A percentile compares a stretch with the other conserved stretches of the same genome.
phyloP scores from a whole-genome alignment of 2,329 filamentous ascomycete species.

The Fusarium newnesense region DNA sequence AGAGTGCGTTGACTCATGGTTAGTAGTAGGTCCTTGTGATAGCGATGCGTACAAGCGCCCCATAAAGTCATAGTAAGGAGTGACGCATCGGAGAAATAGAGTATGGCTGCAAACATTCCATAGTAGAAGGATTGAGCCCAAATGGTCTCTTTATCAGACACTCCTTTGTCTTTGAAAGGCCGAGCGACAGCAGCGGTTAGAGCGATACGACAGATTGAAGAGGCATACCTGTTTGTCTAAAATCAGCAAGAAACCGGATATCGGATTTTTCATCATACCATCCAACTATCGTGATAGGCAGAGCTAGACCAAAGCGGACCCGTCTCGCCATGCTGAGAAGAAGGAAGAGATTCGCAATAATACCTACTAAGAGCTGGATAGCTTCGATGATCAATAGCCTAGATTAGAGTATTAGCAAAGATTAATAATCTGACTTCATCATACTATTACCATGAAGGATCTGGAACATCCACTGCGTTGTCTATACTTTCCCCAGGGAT shows the following conservation, averaged over 20 bases:
- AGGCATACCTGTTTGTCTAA: not conserved
- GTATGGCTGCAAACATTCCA: not conserved
- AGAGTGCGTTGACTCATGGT: not conserved
- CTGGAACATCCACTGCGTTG: not conserved
- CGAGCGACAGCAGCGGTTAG: not conserved
- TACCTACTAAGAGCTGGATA: not conserved
- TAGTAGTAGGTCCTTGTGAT: not conserved
- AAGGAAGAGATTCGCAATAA: not conserved
- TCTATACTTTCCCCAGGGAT: not conserved
- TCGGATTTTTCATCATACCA: not conserved
- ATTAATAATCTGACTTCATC: no score
- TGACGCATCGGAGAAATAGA: not conserved
- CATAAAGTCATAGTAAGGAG: not conserved
- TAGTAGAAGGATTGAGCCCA: conserved; percentile 1
- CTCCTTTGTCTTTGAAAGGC: not conserved
- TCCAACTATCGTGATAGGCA: not conserved
- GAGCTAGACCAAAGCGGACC: not conserved
- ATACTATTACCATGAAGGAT: not conserved
- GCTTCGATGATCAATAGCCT: not conserved
- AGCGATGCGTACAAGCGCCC: not conserved
- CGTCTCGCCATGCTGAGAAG: not conserved
- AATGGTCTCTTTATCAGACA: not conserved
- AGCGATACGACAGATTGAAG: not conserved
- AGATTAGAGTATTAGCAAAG: not conserved
- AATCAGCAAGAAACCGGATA: not conserved